Percentiles rank a stretch among this genome's conserved stretches.
These are phyloP conservation scores for Plectranthus barbatus DNA, from an alignment of 257 asterid genomes.

Conservation along the genomic window DNA sequence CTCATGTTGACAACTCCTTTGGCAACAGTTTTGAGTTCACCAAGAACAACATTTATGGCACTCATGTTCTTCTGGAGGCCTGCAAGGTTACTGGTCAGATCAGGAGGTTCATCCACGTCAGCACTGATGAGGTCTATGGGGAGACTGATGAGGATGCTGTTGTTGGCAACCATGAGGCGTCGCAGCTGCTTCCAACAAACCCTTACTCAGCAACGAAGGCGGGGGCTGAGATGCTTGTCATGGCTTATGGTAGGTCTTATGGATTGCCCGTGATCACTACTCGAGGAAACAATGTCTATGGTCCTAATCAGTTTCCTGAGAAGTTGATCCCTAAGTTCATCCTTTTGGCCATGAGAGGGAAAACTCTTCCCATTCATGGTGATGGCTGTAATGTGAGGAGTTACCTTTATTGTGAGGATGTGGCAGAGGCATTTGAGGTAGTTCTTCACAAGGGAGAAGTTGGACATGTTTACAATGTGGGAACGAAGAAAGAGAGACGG, in stretches of 20 bases:
- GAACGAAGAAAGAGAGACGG: slow-evolving; percentile 58
- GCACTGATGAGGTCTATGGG: slow-evolving; percentile 70
- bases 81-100: slow-evolving; percentile 61
- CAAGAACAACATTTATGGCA: slow-evolving; percentile 65
- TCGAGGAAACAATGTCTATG: slow-evolving; percentile 64
- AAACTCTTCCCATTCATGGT: slow-evolving; percentile 59
- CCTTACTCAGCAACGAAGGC: slow-evolving; percentile 70
- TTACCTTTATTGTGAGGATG: slow-evolving; percentile 68
- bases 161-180: slow-evolving; percentile 69
- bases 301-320: slow-evolving; percentile 69
- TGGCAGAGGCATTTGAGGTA: slow-evolving; percentile 64
- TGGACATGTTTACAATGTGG: slow-evolving; percentile 62
- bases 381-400: slow-evolving; percentile 64
- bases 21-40: slow-evolving; percentile 74
- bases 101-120: slow-evolving; percentile 58
- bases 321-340: slow-evolving; percentile 65
- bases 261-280: slow-evolving; percentile 68
- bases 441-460: slow-evolving; percentile 63
- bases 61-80: slow-evolving; percentile 66
- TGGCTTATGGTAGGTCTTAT: slow-evolving; percentile 66
- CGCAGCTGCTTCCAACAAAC: slow-evolving; percentile 59
- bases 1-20: slow-evolving; percentile 66
- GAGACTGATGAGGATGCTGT: slow-evolving; percentile 67
- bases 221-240: slow-evolving; percentile 74
- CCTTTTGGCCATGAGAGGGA: slow-evolving; percentile 62